A percentile compares a stretch with the other conserved stretches of the same genome.
Evolutionary conservation across 2,329 filamentous ascomycete species (phyloP).

Genomic region (Botrytis tulipae): DNA sequence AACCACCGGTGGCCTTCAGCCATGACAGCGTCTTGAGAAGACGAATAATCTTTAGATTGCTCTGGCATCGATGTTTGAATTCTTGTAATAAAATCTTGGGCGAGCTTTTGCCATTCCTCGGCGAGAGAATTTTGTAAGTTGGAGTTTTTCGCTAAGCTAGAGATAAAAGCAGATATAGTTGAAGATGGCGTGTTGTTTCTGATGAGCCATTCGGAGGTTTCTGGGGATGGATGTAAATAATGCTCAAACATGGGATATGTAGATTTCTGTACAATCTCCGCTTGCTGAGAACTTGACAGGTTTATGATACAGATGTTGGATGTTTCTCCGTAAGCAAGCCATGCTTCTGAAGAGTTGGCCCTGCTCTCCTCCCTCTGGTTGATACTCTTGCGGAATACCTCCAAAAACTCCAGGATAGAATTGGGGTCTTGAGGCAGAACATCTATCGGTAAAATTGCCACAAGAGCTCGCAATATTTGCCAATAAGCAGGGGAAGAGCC

Average conservation of each 20-base stretch:
- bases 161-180: slow-evolving; percentile 48
- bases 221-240: slow-evolving; percentile 44
- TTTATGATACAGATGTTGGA: slow-evolving; percentile 52
- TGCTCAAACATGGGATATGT: slow-evolving; percentile 55
- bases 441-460: slow-evolving; percentile 54
- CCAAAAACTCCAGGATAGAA: slow-evolving; percentile 60
- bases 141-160: slow-evolving; percentile 43
- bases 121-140: slow-evolving; percentile 50
- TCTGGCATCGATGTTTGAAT: slow-evolving; percentile 77
- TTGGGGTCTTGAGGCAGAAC: slow-evolving; percentile 54
- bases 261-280: slow-evolving; percentile 48
- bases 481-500: slow-evolving; percentile 72
- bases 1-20: slow-evolving; percentile 69
- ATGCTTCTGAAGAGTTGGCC: slow-evolving; percentile 65
- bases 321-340: slow-evolving; percentile 70
- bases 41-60: slow-evolving; percentile 72
- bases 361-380: slow-evolving; percentile 71
- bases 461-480: slow-evolving; percentile 61
- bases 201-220: slow-evolving; percentile 29
- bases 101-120: slow-evolving; percentile 62
- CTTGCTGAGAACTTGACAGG: slow-evolving; percentile 46
- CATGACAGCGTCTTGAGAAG: slow-evolving; percentile 67
- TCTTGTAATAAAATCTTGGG: slow-evolving; percentile 58
- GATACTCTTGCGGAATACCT: slow-evolving; percentile 69
- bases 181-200: slow-evolving; percentile 24